Conservation (phyloP, 495 filamentous ascomycete genomes). For the Daldinia concentrica region DNA sequence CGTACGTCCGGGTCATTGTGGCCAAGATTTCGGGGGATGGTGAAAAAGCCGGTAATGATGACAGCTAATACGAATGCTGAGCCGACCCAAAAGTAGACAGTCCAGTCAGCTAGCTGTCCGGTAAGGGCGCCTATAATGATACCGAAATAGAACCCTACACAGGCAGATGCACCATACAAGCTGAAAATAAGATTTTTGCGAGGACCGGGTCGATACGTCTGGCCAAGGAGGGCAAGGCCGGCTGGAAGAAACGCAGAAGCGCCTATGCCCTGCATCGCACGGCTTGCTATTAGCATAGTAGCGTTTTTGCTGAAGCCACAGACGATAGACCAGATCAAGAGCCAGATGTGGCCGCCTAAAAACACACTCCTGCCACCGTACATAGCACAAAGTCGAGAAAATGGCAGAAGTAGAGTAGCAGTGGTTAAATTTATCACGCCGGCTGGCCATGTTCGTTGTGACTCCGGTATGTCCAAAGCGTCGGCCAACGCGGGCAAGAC, state of each 20-base stretch:
- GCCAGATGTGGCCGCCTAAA: constrained; percentile 73
- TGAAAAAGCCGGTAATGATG: constrained; percentile 65
- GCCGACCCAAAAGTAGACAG: constrained; percentile 86
- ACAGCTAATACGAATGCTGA: constrained; percentile 58
- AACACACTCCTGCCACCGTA: constrained; percentile 80
- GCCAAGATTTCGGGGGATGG: constrained; percentile 70
- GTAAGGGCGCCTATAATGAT: constrained; percentile 81
- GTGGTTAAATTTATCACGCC: constrained; percentile 79
- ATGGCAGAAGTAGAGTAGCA: constrained; percentile 76
- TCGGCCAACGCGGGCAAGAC: constrained; percentile 73
- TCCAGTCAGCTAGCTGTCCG: constrained; percentile 71
- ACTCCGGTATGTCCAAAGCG: constrained; percentile 70
- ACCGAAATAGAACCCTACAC: constrained; percentile 81
- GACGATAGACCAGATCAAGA: constrained; percentile 75
- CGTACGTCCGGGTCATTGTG: constrained; percentile 49
- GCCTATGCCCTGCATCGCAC: constrained; percentile 82
- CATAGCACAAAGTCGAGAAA: constrained; percentile 80
- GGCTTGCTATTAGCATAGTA: constrained; percentile 76
- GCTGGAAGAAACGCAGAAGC: constrained; percentile 81
- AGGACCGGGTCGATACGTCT: constrained; percentile 82
- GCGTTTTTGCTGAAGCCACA: constrained; percentile 76
- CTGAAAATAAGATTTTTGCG: constrained; percentile 87
- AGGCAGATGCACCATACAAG: constrained; percentile 80
- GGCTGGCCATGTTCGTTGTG: constrained; percentile 80
- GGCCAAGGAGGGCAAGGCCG: constrained; percentile 80